Percentiles rank a stretch among this genome's conserved stretches.
Evolutionary conservation across 306 rosid species (phyloP).

Genomic region (Medicago truncatula): MtrunA17r5.0-ANR NC_053042.1:14320501-14321000

Average conservation of each 20-base stretch:
- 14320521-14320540: too few relatives aligned
- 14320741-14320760: constrained; percentile 84
- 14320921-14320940: constrained; percentile 78
- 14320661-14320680: too few relatives aligned
- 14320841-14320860: constrained; percentile 22
- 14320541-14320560: too few relatives aligned
- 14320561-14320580: too few relatives aligned
- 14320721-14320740: constrained; percentile 74
- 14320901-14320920: constrained; percentile 82
- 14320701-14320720: too few relatives aligned
- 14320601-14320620: too few relatives aligned
- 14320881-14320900: constrained; percentile 75
- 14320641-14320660: background rate
- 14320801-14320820: too few relatives aligned
- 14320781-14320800: background rate
- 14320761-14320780: background rate
- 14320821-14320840: background rate
- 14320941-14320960: constrained; percentile 92
- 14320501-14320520: too few relatives aligned
- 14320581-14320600: too few relatives aligned
- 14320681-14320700: too few relatives aligned
- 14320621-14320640: background rate
- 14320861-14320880: constrained; percentile 84
- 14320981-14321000: constrained; percentile 50
- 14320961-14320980: constrained; percentile 96